Conservation (phyloP, 208 protist species). For the Strigomonas oncopelti region DNA sequence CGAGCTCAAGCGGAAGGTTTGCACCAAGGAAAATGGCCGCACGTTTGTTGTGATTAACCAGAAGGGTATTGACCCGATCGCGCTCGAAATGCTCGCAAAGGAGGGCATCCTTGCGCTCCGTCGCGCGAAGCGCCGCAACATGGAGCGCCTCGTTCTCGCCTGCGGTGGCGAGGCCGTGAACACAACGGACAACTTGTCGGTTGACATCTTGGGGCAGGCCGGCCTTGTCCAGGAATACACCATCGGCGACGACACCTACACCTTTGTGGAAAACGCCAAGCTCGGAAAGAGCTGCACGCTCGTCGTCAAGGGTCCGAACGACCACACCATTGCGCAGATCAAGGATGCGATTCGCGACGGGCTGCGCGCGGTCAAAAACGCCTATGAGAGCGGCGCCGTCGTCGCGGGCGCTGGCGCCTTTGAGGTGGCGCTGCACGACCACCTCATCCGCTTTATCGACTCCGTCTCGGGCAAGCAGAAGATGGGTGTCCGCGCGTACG, state of each 20-base stretch:
- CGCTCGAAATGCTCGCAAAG: slow-evolving; percentile 99
- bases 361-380: slow-evolving; percentile 98
- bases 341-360: slow-evolving; percentile 99
- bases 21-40: slow-evolving; percentile 91
- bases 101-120: slow-evolving; percentile 98
- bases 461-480: slow-evolving; percentile 88
- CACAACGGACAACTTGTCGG: slow-evolving; percentile 96
- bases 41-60: slow-evolving; percentile 99
- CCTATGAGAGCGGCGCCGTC: slow-evolving; percentile 92
- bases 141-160: slow-evolving; percentile 97
- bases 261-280: slow-evolving; percentile 98
- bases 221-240: slow-evolving; percentile 97
- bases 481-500: slow-evolving; percentile 98
- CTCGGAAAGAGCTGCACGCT: slow-evolving; percentile 98
- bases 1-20: slow-evolving; percentile 97
- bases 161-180: slow-evolving; percentile 98
- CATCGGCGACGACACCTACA: slow-evolving; percentile 99
- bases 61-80: slow-evolving; percentile 99
- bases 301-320: slow-evolving; percentile 98
- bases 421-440: slow-evolving; percentile 92
- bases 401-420: slow-evolving; percentile 99
- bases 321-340: slow-evolving; percentile 99
- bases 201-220: slow-evolving; percentile 94
- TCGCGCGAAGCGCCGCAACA: slow-evolving; percentile 99
- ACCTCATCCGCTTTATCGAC: slow-evolving; percentile 92